Conservation (phyloP, 2,329 filamentous ascomycete genomes). For the Annulohypoxylon truncatum region DNA sequence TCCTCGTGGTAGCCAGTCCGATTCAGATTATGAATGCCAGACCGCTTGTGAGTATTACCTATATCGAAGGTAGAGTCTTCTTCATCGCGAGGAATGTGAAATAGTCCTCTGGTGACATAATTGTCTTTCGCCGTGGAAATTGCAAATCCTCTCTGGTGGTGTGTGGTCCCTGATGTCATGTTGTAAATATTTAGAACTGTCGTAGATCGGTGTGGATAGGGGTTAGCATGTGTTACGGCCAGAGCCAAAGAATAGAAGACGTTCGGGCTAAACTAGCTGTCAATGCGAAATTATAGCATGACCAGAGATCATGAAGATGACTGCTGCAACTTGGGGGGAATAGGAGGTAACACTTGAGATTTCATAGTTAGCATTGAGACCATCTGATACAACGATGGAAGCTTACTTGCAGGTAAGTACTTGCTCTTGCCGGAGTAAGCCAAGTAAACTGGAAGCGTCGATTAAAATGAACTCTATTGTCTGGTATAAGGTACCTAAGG, state of each 20-base stretch:
- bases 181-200: neutral
- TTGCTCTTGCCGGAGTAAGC: neutral
- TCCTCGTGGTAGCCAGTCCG: conserved; percentile 47
- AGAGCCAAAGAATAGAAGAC: neutral
- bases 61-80: conserved; percentile 1
- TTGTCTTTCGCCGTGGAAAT: neutral
- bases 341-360: neutral
- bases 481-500: neutral
- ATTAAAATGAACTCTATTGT: conserved; percentile 1
- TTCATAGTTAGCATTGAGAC: neutral
- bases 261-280: neutral
- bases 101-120: neutral
- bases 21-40: conserved; percentile 41
- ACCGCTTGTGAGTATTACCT: conserved; percentile 35
- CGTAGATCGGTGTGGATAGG: neutral
- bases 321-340: neutral
- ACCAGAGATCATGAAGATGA: neutral
- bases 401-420: neutral
- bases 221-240: neutral
- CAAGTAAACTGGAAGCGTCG: neutral
- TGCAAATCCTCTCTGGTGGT: neutral
- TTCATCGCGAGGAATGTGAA: neutral
- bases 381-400: conserved; percentile 17
- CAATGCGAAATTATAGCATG: neutral
- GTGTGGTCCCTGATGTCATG: conserved; percentile 16